Percentiles rank a stretch among this genome's conserved stretches.
phyloP scores from a whole-genome alignment of 148 eudicot genomes.

The Chenopodium berlandieri region DNA sequence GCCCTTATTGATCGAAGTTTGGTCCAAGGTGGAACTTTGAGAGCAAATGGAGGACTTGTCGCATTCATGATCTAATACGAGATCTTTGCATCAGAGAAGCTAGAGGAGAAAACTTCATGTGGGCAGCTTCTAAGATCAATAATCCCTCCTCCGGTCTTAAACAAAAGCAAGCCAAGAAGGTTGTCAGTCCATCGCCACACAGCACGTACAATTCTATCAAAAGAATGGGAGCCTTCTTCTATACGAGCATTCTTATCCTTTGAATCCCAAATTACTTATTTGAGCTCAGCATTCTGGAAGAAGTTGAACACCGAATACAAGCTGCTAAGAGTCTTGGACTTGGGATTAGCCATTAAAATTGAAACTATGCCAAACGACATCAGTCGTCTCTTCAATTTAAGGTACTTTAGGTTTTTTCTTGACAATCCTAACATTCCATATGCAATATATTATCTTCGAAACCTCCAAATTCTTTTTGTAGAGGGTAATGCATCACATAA shows the following conservation, averaged over 20 bases:
- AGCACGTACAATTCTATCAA: not conserved
- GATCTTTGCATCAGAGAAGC: constrained; percentile 23
- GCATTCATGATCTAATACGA: constrained; percentile 22
- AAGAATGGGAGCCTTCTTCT: constrained; percentile 13
- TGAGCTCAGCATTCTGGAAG: constrained; percentile 10
- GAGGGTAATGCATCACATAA: not conserved
- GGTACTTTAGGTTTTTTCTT: constrained; percentile 17
- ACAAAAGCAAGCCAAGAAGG: constrained; percentile 10
- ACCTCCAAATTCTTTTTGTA: constrained; percentile 21
- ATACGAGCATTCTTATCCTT: constrained; percentile 16
- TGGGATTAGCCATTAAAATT: not conserved
- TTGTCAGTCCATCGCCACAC: constrained; percentile 1
- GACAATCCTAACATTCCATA: not conserved
- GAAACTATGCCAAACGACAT: constrained; percentile 6
- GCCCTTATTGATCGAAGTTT: constrained; percentile 22
- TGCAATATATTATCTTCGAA: constrained; percentile 13
- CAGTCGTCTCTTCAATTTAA: constrained; percentile 5
- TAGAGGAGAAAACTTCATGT: constrained; percentile 14
- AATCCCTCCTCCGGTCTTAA: not conserved
- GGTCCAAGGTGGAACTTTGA: constrained; percentile 25
- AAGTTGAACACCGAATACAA: not conserved
- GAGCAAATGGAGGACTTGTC: constrained; percentile 26
- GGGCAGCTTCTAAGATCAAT: not conserved
- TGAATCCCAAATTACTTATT: not conserved
- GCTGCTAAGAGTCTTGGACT: constrained; percentile 25